Conservation (phyloP, 805 yeast genomes). For the Kazachstania kunashirensis region DNA sequence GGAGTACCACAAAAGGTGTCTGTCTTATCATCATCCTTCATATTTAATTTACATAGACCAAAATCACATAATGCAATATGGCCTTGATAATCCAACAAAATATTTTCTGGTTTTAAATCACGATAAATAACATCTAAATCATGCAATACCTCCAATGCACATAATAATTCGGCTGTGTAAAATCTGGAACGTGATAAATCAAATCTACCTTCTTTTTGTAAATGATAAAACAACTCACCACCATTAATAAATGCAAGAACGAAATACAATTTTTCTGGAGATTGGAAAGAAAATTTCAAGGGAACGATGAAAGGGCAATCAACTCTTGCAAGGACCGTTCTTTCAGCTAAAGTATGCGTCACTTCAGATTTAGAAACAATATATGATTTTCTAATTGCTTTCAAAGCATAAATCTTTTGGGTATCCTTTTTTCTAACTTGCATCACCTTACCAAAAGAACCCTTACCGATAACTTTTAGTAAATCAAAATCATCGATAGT, state of each 20-base stretch:
- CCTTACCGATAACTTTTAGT: constrained; percentile 92
- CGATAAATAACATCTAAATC: constrained; percentile 87
- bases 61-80: constrained; percentile 97
- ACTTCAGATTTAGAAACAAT: constrained; percentile 92
- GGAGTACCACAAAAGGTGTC: constrained; percentile 98
- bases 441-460: constrained; percentile 98
- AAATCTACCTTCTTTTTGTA: constrained; percentile 84
- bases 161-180: constrained; percentile 86
- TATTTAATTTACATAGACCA: constrained; percentile 90
- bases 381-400: constrained; percentile 88
- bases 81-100: constrained; percentile 88
- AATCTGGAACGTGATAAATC: constrained; percentile 83
- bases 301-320: constrained; percentile 95
- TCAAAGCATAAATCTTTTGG: constrained; percentile 85
- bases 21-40: constrained; percentile 80
- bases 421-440: constrained; percentile 96
- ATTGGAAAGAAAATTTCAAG: constrained; percentile 88
- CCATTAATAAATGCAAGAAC: constrained; percentile 93
- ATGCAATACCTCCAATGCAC: constrained; percentile 89
- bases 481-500: constrained; percentile 87
- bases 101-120: constrained; percentile 94
- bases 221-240: constrained; percentile 90
- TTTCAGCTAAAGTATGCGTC: constrained; percentile 90
- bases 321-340: constrained; percentile 88
- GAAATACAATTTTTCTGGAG: constrained; percentile 88